These are phyloP conservation scores for Giardia muris DNA, from an alignment of 208 protist species.

Conservation along the genomic window DNA sequence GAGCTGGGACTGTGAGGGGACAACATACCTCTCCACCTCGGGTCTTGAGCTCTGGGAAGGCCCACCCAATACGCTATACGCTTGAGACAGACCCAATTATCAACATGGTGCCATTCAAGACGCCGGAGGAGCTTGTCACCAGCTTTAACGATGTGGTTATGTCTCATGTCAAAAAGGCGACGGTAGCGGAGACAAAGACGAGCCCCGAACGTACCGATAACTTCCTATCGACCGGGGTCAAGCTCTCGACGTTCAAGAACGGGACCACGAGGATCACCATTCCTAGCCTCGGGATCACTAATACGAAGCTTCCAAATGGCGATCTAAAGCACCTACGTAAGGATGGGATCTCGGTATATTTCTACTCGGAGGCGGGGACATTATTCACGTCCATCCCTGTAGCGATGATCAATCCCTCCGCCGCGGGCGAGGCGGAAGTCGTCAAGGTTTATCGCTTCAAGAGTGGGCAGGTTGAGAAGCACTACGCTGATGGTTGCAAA, in stretches of 20 bases:
- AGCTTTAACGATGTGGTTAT: neutral
- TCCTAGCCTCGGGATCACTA: neutral
- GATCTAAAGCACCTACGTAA: neutral
- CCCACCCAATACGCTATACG: neutral
- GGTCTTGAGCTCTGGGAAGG: too few species aligned
- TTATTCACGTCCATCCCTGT: constrained; percentile 7
- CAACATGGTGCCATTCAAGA: neutral
- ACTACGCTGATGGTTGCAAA: constrained; percentile 16
- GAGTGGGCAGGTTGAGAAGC: constrained; percentile 16
- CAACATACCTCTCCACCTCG: too few species aligned
- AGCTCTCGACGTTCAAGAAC: neutral
- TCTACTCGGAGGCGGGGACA: neutral
- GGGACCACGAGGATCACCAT: neutral
- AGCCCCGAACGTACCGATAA: neutral
- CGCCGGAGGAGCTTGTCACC: neutral
- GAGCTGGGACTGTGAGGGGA: neutral
- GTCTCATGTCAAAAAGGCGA: neutral
- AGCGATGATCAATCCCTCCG: neutral
- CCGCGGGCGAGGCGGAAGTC: neutral
- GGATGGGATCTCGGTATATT: neutral
- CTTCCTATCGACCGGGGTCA: neutral
- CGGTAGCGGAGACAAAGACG: neutral
- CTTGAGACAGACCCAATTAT: neutral
- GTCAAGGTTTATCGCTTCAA: constrained; percentile 12
- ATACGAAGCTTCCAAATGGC: constrained; percentile 7